Conservation (phyloP, 2,329 filamentous ascomycete species). For the Phaeomoniella chlamydospora region DNA sequence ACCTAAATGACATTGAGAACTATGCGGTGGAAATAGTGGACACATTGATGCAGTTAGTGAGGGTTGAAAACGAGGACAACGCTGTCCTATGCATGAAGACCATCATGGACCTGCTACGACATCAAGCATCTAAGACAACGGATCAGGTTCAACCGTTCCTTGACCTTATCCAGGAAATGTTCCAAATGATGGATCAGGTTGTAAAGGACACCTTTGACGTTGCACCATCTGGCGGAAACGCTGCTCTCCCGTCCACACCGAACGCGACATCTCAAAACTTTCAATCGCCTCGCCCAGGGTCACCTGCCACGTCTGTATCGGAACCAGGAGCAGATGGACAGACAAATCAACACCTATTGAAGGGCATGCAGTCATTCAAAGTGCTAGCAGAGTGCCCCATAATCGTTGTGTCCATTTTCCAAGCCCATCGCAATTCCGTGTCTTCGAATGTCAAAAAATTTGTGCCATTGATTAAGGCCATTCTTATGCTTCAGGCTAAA, state of each 20-base stretch:
- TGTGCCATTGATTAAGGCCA: conserved; percentile 83
- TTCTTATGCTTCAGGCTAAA: conserved; percentile 75
- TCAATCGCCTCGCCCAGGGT: conserved; percentile 78
- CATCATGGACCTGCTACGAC: conserved; percentile 88
- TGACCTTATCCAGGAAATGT: conserved; percentile 85
- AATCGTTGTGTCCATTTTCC: conserved; percentile 95
- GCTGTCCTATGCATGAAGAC: conserved; percentile 97
- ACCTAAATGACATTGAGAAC: conserved; percentile 68
- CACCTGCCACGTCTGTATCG: conserved; percentile 62
- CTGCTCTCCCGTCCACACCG: conserved; percentile 37
- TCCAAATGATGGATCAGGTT: conserved; percentile 84
- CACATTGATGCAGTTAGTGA: conserved; percentile 74
- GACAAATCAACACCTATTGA: conserved; percentile 64
- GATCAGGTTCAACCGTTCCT: conserved; percentile 80
- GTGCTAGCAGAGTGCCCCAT: conserved; percentile 96
- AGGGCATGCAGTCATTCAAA: conserved; percentile 98
- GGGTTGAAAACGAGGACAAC: conserved; percentile 94
- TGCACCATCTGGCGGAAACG: conserved; percentile 39
- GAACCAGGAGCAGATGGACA: conserved; percentile 77
- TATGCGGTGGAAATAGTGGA: conserved; percentile 84
- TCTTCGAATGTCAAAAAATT: conserved; percentile 78
- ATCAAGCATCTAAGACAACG: conserved; percentile 71
- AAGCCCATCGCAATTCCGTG: conserved; percentile 72
- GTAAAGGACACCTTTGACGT: conserved; percentile 93
- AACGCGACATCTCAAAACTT: conserved; percentile 48